phyloP scores from a whole-genome alignment of 805 yeast genomes.

The Candida maris region DNA sequence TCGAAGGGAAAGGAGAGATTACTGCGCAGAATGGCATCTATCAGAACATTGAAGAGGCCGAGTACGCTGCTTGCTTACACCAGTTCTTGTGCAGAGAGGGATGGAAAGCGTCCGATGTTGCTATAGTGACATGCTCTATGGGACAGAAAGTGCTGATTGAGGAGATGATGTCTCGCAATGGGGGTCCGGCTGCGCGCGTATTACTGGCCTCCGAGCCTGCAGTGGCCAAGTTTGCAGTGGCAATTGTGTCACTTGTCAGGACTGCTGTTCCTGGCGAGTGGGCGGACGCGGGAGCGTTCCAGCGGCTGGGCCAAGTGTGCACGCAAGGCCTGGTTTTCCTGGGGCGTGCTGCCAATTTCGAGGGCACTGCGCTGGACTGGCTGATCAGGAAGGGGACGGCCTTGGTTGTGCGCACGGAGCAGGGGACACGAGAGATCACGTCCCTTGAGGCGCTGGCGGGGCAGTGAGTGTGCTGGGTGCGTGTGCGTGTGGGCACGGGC shows the following conservation, averaged over 20 bases:
- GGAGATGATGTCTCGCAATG: slow-evolving; percentile 36
- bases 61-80: slow-evolving; percentile 41
- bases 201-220: slow-evolving; percentile 27
- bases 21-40: slow-evolving; percentile 23
- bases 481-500: no score
- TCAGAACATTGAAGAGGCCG: slow-evolving; percentile 48
- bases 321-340: slow-evolving; percentile 12
- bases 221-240: slow-evolving; percentile 29
- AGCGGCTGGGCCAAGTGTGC: slow-evolving; percentile 13
- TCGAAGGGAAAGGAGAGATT: slow-evolving; percentile 30
- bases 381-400: not conserved
- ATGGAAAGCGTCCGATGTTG: slow-evolving; percentile 36
- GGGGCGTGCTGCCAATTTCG: slow-evolving; percentile 8
- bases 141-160: slow-evolving; percentile 40
- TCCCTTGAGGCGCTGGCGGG: no score
- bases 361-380: not conserved
- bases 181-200: slow-evolving; percentile 16
- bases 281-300: slow-evolving; percentile 9
- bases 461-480: no score
- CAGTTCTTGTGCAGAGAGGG: slow-evolving; percentile 45
- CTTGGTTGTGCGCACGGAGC: no score
- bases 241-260: slow-evolving; percentile 35
- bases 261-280: slow-evolving; percentile 26
- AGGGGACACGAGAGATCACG: no score
- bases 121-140: slow-evolving; percentile 38